Conservation (phyloP, 805 yeast genomes). For the Candida gorgasii region DNA sequence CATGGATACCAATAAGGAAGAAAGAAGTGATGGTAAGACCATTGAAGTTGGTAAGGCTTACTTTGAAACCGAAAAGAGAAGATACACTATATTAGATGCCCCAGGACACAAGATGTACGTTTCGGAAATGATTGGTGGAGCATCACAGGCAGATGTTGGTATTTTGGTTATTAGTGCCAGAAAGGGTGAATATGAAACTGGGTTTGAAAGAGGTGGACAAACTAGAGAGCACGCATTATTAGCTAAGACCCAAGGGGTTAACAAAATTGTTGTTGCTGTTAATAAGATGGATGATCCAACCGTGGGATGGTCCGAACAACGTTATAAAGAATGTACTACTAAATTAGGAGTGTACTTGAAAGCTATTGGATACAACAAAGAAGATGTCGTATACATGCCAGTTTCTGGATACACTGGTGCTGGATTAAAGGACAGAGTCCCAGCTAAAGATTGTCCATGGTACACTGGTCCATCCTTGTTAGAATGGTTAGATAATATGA, state of each 20-base stretch:
- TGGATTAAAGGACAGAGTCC: conserved; percentile 85
- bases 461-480: conserved; percentile 89
- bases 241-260: conserved; percentile 98
- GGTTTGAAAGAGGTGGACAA: conserved; percentile 98
- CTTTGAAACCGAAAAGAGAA: conserved; percentile 96
- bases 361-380: conserved; percentile 87
- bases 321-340: conserved; percentile 92
- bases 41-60: conserved; percentile 98
- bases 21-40: conserved; percentile 98
- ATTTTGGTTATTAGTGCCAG: conserved; percentile 95
- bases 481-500: conserved; percentile 84
- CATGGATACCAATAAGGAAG: conserved; percentile 99
- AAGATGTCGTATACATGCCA: conserved; percentile 91
- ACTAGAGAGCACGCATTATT: conserved; percentile 96
- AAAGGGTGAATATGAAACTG: conserved; percentile 99
- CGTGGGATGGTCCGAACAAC: conserved; percentile 91
- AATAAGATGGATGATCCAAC: conserved; percentile 99
- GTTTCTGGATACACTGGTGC: conserved; percentile 98
- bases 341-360: conserved; percentile 77
- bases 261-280: conserved; percentile 87
- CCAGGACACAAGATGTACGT: conserved; percentile 99
- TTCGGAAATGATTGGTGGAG: conserved; percentile 99
- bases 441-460: conserved; percentile 77
- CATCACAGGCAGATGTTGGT: conserved; percentile 99
- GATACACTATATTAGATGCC: conserved; percentile 97